These are phyloP conservation scores for Macadamia tetraphylla DNA, from an alignment of 164 flowering plant species.

Conservation along the genomic window DNA sequence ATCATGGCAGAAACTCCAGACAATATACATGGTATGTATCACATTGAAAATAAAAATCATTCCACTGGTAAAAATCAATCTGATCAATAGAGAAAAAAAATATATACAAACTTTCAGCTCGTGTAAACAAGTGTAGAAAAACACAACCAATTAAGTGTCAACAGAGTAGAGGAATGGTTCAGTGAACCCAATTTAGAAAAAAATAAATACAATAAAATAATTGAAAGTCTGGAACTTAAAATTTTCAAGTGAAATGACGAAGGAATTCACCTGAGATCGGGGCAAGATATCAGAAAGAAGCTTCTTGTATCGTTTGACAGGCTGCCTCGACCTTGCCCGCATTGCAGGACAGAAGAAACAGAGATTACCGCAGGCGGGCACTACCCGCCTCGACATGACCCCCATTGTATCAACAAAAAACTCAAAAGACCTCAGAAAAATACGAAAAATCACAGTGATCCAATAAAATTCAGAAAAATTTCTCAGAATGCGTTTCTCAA, in stretches of 20 bases:
- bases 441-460: neutral
- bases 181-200: neutral
- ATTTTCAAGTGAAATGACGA: neutral
- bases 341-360: constrained; percentile 80
- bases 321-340: constrained; percentile 88
- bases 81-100: neutral
- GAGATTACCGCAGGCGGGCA: constrained; percentile 78
- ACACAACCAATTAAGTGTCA: neutral
- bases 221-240: neutral
- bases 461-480: neutral
- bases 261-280: constrained; percentile 45
- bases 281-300: constrained; percentile 76
- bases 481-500: neutral
- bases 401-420: constrained; percentile 44
- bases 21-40: neutral
- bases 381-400: constrained; percentile 76
- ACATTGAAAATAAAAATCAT: neutral
- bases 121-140: neutral
- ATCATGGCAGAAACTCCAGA: neutral
- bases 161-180: neutral
- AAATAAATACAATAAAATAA: neutral
- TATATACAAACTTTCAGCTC: neutral
- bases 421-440: neutral
- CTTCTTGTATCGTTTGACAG: constrained; percentile 87
- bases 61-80: neutral